Percentiles rank a stretch among this genome's conserved stretches.
Evolutionary conservation across 768 basidiomycete species (phyloP).

Genomic region (Boletus coccyginus): DNA sequence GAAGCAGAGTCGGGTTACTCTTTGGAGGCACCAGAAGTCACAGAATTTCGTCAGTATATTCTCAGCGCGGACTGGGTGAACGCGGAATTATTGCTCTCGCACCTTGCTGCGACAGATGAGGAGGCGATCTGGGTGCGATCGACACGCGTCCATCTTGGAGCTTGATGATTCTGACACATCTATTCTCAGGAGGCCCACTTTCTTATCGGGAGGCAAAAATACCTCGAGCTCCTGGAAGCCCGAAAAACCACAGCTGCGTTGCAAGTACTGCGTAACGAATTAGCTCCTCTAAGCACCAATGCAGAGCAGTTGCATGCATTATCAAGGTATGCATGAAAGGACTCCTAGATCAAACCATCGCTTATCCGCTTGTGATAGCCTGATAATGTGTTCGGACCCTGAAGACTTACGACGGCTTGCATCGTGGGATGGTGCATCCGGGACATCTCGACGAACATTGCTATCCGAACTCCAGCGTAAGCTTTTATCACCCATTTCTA

Average conservation of each 20-base stretch:
- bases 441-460: constrained; percentile 71
- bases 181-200: constrained; percentile 70
- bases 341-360: constrained; percentile 7
- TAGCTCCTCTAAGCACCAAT: constrained; percentile 80
- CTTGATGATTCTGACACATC: constrained; percentile 19
- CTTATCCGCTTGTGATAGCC: constrained; percentile 41
- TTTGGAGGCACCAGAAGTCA: constrained; percentile 74
- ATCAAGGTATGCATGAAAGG: constrained; percentile 63
- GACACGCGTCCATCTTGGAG: constrained; percentile 23
- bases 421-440: constrained; percentile 86
- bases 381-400: constrained; percentile 89
- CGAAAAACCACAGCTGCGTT: constrained; percentile 79
- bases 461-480: constrained; percentile 81
- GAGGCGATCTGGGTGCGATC: constrained; percentile 63
- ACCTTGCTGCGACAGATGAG: constrained; percentile 66
- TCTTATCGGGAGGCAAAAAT: constrained; percentile 92
- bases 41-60: constrained; percentile 77
- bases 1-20: constrained; percentile 92
- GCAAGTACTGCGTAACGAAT: constrained; percentile 80
- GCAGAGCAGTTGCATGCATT: constrained; percentile 80
- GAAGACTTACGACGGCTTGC: constrained; percentile 80
- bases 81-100: constrained; percentile 66
- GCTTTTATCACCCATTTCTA: constrained; percentile 16
- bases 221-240: constrained; percentile 86
- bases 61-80: constrained; percentile 78